Conservation (phyloP, 768 basidiomycete species). For the Mycena epipterygia region DNA sequence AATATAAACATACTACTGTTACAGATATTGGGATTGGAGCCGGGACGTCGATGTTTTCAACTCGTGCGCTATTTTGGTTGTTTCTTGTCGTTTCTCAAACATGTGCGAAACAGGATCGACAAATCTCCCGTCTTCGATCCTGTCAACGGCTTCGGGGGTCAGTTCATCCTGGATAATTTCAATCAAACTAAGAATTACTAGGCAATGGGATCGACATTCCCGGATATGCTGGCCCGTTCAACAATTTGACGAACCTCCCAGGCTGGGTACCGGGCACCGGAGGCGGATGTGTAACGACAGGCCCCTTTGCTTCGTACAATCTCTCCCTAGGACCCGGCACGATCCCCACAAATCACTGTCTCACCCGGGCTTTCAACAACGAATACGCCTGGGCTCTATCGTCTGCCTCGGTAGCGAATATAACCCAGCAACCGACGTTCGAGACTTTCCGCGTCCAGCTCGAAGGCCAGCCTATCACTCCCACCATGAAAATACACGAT, state of each 20-base stretch:
- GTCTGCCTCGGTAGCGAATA: conserved; percentile 39
- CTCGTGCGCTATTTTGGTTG: conserved; percentile 9
- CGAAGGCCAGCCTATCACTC: conserved; percentile 47
- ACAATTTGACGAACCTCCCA: conserved; percentile 20
- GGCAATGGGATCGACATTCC: conserved; percentile 48
- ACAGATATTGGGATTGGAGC: conserved; percentile 39
- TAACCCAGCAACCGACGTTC: conserved; percentile 44
- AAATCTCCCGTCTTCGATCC: conserved; percentile 36
- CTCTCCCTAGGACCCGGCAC: conserved; percentile 52
- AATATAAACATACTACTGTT: neutral
- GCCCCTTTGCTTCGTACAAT: conserved; percentile 50
- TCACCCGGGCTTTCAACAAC: conserved; percentile 48
- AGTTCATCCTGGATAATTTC: neutral
- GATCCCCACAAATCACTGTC: conserved; percentile 46
- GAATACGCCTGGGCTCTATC: conserved; percentile 34
- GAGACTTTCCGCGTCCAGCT: conserved; percentile 52
- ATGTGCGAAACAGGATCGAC: conserved; percentile 15
- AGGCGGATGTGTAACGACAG: conserved; percentile 44
- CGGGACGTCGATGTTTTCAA: conserved; percentile 28
- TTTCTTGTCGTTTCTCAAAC: neutral
- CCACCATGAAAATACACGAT: conserved; percentile 46
- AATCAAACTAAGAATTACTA: conserved; percentile 21
- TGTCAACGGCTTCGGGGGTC: conserved; percentile 37
- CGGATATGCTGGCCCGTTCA: conserved; percentile 31
- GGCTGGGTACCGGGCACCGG: conserved; percentile 21